A percentile compares a stretch with the other conserved stretches of the same genome.
Conservation (phyloP, 305 asterid species). For the Solanum hybrid region DNA sequence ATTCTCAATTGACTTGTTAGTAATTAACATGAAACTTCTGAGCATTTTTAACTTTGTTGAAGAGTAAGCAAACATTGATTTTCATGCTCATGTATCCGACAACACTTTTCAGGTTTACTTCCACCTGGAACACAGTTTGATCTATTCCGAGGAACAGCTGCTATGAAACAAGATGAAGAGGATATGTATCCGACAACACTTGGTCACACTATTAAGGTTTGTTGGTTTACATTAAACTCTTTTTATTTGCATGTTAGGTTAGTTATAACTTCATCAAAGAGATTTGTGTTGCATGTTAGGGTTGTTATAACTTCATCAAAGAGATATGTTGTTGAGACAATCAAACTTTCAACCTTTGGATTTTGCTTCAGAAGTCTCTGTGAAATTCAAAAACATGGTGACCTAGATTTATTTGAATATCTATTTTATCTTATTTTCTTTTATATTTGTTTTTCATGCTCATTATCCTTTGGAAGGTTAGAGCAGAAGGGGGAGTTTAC, state of each 20-base stretch:
- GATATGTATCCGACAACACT: slow-evolving; percentile 87
- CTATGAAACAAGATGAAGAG: slow-evolving; percentile 97
- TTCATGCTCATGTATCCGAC: neutral
- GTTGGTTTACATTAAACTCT: slow-evolving; percentile 11
- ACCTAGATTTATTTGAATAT: neutral
- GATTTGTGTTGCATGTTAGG: neutral
- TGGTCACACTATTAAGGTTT: slow-evolving; percentile 83
- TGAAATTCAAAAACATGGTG: neutral
- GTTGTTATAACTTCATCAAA: neutral
- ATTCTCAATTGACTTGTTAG: neutral
- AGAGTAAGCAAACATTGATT: neutral
- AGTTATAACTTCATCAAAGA: neutral
- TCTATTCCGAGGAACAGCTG: slow-evolving; percentile 93
- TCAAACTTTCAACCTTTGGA: neutral
- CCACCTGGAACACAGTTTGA: slow-evolving; percentile 99
- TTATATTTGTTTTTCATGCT: neutral
- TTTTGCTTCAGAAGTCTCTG: neutral
- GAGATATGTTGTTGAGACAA: neutral
- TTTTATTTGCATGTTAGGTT: neutral
- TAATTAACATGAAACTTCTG: neutral
- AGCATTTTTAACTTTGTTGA: neutral
- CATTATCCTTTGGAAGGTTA: neutral
- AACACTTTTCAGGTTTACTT: slow-evolving; percentile 58
- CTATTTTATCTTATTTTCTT: neutral
- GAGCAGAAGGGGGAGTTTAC: neutral